phyloP scores from a whole-genome alignment of 495 filamentous ascomycete genomes.

The Talaromyces nanjingensis region DNA sequence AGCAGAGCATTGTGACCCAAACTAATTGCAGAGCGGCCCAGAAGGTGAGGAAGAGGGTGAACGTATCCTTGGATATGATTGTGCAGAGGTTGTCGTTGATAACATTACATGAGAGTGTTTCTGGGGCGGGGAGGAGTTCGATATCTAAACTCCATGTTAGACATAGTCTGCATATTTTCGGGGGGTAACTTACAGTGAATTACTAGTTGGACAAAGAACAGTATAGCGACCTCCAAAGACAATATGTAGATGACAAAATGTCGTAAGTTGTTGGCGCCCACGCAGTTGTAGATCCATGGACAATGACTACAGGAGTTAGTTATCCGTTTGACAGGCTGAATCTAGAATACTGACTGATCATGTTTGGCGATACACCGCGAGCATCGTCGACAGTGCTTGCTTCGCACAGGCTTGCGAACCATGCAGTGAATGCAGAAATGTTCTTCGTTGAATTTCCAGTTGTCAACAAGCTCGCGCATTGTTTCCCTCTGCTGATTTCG shows the following conservation, averaged over 20 bases:
- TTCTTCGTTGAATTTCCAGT: slow-evolving; percentile 86
- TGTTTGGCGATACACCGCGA: slow-evolving; percentile 91
- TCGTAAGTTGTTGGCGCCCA: slow-evolving; percentile 88
- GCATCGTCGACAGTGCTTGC: slow-evolving; percentile 91
- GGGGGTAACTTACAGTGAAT: slow-evolving; percentile 42
- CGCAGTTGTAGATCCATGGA: slow-evolving; percentile 95
- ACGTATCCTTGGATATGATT: slow-evolving; percentile 69
- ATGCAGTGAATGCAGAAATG: slow-evolving; percentile 94
- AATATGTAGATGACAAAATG: slow-evolving; percentile 90
- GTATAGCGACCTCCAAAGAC: slow-evolving; percentile 66
- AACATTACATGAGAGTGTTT: slow-evolving; percentile 59
- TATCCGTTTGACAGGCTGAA: neutral
- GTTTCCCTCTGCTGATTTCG: slow-evolving; percentile 79
- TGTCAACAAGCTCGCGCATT: slow-evolving; percentile 73
- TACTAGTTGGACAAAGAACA: slow-evolving; percentile 49
- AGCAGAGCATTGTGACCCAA: slow-evolving; percentile 93
- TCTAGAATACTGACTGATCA: slow-evolving; percentile 68
- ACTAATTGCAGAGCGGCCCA: slow-evolving; percentile 79
- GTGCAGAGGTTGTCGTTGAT: slow-evolving; percentile 67
- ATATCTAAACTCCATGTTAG: slow-evolving; percentile 40
- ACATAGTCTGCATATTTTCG: neutral
- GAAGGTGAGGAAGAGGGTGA: slow-evolving; percentile 67
- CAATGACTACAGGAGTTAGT: slow-evolving; percentile 72
- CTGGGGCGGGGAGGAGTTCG: slow-evolving; percentile 42
- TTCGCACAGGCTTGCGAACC: slow-evolving; percentile 82